phyloP scores from a whole-genome alignment of 371 early-diverging fungal species.

The Nematocida sp. region DNA sequence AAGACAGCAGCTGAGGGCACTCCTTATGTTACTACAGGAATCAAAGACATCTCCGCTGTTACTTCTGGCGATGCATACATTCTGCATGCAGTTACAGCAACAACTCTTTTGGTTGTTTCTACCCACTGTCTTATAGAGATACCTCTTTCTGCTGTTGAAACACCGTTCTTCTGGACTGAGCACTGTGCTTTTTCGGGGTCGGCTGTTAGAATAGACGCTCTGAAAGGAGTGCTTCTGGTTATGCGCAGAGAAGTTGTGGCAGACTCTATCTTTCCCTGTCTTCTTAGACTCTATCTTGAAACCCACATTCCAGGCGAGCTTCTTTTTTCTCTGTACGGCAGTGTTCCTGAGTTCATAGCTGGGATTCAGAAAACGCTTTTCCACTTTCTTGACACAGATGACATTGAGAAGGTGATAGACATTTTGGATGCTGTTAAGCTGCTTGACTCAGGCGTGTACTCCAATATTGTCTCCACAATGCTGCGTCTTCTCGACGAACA shows the following conservation, averaged over 20 bases:
- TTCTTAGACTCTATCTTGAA: not conserved
- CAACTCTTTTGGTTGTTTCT: not conserved
- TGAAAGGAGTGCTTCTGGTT: not conserved
- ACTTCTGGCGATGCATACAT: not conserved
- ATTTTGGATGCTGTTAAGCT: constrained; percentile 6
- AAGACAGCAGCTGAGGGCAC: not conserved
- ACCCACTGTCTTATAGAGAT: not conserved
- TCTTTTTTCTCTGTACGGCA: not conserved
- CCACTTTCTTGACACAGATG: constrained; percentile 11
- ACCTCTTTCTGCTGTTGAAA: not conserved
- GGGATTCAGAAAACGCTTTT: constrained; percentile 21
- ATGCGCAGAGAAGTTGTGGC: not conserved
- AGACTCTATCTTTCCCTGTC: constrained; percentile 22
- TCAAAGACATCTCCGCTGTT: not conserved
- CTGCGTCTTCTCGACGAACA: constrained; percentile 30
- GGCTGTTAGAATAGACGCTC: constrained; percentile 15
- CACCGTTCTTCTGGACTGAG: not conserved
- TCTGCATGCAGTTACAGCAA: not conserved
- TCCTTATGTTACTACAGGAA: not conserved
- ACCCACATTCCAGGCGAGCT: not conserved
- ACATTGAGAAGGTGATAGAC: constrained; percentile 15
- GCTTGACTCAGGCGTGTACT: not conserved
- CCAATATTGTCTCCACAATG: constrained; percentile 20
- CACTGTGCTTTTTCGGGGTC: not conserved
- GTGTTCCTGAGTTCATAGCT: constrained; percentile 6